These are phyloP conservation scores for Aspergillus ustus DNA, from an alignment of 2,329 filamentous ascomycete species.

Conservation along the genomic window DNA sequence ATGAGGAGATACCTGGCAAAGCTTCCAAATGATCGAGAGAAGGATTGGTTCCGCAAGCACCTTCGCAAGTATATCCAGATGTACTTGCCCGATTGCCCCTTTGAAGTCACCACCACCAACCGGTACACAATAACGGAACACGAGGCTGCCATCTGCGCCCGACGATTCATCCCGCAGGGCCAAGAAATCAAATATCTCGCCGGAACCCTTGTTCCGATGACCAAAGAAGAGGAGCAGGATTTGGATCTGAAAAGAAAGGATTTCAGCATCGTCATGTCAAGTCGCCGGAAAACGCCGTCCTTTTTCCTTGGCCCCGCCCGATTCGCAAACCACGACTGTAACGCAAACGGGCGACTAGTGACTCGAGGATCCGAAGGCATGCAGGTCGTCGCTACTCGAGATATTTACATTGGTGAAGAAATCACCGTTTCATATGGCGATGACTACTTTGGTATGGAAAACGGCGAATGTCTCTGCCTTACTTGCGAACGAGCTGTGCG, in stretches of 20 bases:
- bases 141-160: constrained; percentile 84
- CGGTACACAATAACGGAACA: constrained; percentile 90
- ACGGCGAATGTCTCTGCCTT: constrained; percentile 90
- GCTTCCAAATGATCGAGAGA: constrained; percentile 76
- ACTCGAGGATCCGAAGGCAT: constrained; percentile 86
- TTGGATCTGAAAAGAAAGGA: constrained; percentile 84
- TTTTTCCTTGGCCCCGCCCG: constrained; percentile 93
- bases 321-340: constrained; percentile 97
- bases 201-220: constrained; percentile 91
- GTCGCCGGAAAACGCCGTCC: constrained; percentile 85
- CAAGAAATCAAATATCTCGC: constrained; percentile 89
- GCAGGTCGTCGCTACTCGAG: constrained; percentile 80
- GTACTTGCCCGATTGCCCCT: constrained; percentile 90
- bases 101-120: constrained; percentile 92
- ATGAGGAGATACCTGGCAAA: constrained; percentile 71
- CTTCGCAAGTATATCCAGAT: constrained; percentile 89
- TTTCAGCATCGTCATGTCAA: constrained; percentile 96
- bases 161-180: constrained; percentile 76
- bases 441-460: constrained; percentile 92
- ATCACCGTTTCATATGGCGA: constrained; percentile 97
- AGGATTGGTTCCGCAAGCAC: constrained; percentile 83
- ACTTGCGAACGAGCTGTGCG: constrained; percentile 76
- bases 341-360: constrained; percentile 85
- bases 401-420: constrained; percentile 87
- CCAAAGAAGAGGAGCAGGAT: constrained; percentile 83